Evolutionary conservation across 1,284 basidiomycete genomes (phyloP), one percentile per base, ranked within the genome.

Genomic region (Tilletia indica): DNA sequence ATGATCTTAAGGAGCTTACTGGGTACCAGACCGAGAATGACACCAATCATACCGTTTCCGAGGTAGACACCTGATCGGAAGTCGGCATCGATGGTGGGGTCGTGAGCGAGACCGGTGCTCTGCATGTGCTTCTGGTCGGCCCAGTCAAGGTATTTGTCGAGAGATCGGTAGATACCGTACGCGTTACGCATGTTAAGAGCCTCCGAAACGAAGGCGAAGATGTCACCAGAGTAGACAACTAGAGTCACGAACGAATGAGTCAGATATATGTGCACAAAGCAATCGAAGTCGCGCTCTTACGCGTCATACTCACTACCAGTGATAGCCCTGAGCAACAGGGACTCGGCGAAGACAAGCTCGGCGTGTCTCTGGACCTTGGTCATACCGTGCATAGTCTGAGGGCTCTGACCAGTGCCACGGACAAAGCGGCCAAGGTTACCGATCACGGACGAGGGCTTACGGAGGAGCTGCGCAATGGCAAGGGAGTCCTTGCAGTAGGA

Each of bases 1-100:
- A 84, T 84, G 71, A 84, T 79, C 74, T 82, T 82, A 58, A 84
- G 74, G 42, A 84, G 78, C 68, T 82, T 83, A 48, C 79, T 74
- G 3, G 82, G 82, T 16, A 84, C 76, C 2, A 84, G 76, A 36
- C 82, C 82, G 31, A 84, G 73, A 38, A 83, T 81, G 76, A 84
- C 77, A 61, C 79, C 82, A 69, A 84, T 84, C 58, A 83, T 56
- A 42, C 82, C 82, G 54, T 78, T 79, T 51, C 82, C 82, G n/a
- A 84, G 75, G 70, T 77, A 82, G 47, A 83, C 81, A 66, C 82
- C 82, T 8, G 76, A 77, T 16, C 80, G 77, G 77, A 84, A 84
- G 70, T 84, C 81, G 51, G 82, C 78, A 69, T 84, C 82, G 19
- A 79, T 73, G 31, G 58, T 66, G 31, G 68, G 39, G 54, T 70